A percentile compares a stretch with the other conserved stretches of the same genome.
Evolutionary conservation across 164 flowering plant species (phyloP).

Genomic region (Saururus chinensis): DNA sequence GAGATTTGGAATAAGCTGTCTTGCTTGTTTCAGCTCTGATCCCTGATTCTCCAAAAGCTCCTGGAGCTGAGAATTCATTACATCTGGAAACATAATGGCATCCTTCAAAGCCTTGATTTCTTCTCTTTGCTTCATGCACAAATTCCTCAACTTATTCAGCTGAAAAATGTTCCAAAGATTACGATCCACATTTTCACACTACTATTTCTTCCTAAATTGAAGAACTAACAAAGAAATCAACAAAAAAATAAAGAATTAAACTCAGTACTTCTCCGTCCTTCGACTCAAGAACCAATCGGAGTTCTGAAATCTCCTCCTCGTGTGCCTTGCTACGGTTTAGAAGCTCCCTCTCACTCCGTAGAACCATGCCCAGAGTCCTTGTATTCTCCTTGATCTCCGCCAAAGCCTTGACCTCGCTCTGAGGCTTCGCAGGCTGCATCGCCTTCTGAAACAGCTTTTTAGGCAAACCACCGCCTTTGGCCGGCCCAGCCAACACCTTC

Average conservation of each 20-base stretch:
- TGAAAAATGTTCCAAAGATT: conserved; percentile 7
- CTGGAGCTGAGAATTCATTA: conserved; percentile 53
- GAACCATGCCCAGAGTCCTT: conserved; percentile 83
- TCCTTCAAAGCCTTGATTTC: conserved; percentile 73
- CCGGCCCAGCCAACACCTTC: conserved; percentile 31
- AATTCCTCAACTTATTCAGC: conserved; percentile 83
- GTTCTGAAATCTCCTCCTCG: conserved; percentile 49
- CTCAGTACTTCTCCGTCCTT: conserved; percentile 48
- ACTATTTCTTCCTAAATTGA: too few species aligned
- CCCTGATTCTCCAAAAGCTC: conserved; percentile 63
- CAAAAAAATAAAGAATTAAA: neutral
- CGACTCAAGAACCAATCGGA: conserved; percentile 41
- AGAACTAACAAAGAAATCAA: neutral
- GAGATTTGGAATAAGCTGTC: conserved; percentile 65
- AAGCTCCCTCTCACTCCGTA: conserved; percentile 95
- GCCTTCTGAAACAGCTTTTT: conserved; percentile 64
- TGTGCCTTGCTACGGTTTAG: conserved; percentile 57
- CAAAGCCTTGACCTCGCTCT: conserved; percentile 48
- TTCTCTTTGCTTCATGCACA: conserved; percentile 87
- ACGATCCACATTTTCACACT: too few species aligned
- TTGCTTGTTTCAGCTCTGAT: conserved; percentile 69
- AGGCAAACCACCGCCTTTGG: conserved; percentile 20
- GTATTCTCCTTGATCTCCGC: conserved; percentile 74
- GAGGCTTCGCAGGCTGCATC: neutral
- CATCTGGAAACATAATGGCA: conserved; percentile 74